phyloP scores from a whole-genome alignment of 495 filamentous ascomycete species.

The Aspergillus affinis region DNA sequence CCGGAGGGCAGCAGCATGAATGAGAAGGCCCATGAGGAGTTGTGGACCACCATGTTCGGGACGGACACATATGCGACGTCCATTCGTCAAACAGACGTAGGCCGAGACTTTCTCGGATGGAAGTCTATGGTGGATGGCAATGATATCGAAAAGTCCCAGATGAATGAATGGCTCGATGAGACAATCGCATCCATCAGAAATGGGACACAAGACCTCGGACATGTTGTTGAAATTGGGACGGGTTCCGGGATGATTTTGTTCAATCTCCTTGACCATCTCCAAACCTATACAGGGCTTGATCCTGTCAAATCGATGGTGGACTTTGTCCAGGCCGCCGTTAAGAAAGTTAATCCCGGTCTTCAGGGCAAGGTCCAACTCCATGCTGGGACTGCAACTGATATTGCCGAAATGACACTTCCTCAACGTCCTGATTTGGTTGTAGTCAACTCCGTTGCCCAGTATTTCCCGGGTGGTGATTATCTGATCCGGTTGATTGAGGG shows the following conservation, averaged over 20 bases:
- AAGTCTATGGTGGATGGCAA: constrained; percentile 5
- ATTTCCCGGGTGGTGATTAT: constrained; percentile 5
- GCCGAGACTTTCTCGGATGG: constrained; percentile 10
- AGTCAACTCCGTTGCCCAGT: constrained; percentile 9
- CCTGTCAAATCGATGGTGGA: not conserved
- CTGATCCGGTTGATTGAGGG: not conserved
- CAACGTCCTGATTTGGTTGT: constrained; percentile 4
- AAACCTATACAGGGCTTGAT: constrained; percentile 6
- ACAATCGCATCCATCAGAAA: not conserved
- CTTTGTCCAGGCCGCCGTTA: not conserved
- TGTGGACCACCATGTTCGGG: constrained; percentile 2
- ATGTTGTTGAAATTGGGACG: constrained; percentile 7
- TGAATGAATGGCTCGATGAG: constrained; percentile 9
- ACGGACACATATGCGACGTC: not conserved
- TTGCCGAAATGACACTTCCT: not conserved
- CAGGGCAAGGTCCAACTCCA: not conserved
- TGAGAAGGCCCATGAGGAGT: not conserved
- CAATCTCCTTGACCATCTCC: constrained; percentile 3
- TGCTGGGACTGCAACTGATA: not conserved
- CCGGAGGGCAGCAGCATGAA: not conserved
- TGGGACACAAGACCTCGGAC: not conserved
- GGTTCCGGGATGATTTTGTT: constrained; percentile 9
- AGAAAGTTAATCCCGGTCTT: not conserved
- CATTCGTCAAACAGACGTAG: not conserved
- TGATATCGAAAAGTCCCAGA: constrained; percentile 3